A percentile compares a stretch with the other conserved stretches of the same genome.
Conservation (phyloP, 805 yeast genomes). For the Candida odintsovae region DNA sequence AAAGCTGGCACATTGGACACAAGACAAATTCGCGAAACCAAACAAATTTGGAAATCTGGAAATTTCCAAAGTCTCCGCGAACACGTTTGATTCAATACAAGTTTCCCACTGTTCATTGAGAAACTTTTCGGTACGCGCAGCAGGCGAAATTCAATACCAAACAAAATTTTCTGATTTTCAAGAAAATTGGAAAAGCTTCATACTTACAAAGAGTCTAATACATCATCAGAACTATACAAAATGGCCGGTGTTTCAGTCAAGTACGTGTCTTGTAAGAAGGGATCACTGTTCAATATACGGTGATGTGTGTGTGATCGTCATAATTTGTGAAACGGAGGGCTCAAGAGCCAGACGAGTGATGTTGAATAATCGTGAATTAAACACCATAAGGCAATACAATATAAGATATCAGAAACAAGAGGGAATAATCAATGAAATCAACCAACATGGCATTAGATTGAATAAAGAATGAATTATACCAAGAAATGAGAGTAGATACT, state of each 20-base stretch:
- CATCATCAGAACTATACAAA: conserved; percentile 28
- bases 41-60: not conserved
- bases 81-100: not conserved
- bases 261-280: conserved; percentile 46
- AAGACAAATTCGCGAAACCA: not conserved
- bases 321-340: not conserved
- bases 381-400: not conserved
- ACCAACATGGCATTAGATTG: not conserved
- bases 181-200: conserved; percentile 3
- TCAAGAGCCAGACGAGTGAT: not conserved
- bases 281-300: not conserved
- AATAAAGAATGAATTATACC: not conserved
- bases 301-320: not conserved
- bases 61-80: conserved; percentile 1
- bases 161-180: conserved; percentile 8
- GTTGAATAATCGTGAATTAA: not conserved
- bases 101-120: not conserved
- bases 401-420: not conserved
- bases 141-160: conserved; percentile 8
- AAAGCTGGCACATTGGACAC: not conserved
- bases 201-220: not conserved
- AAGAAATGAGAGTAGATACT: not conserved
- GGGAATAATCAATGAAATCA: not conserved
- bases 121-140: conserved; percentile 8
- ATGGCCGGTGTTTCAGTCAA: conserved; percentile 99